Evolutionary conservation across 2,329 filamentous ascomycete species (phyloP).

Genomic region (Grosmannia serpens): DNA sequence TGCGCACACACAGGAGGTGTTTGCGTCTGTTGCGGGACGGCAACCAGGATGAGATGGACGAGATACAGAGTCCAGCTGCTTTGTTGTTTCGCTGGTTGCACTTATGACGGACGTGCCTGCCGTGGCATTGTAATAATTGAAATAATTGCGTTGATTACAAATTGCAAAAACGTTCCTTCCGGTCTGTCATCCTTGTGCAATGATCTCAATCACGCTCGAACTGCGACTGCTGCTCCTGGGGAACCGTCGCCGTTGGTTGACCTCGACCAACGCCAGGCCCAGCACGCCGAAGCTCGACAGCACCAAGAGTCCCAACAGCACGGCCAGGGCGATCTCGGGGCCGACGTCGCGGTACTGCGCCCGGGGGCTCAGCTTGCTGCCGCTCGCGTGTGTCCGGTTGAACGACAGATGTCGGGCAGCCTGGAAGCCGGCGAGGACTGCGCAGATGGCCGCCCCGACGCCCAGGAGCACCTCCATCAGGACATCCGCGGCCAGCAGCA

Average conservation of each 20-base stretch:
- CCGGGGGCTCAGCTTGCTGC: too few relatives aligned
- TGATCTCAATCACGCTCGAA: conserved; percentile 13
- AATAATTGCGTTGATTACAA: background rate
- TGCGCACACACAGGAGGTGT: conserved; percentile 3
- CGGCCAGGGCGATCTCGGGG: background rate
- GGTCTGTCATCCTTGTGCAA: background rate
- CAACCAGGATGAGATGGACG: background rate
- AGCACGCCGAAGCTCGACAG: conserved; percentile 6
- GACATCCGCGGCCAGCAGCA: conserved; percentile 1
- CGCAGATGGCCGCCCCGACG: conserved; percentile 8
- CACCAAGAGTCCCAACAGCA: conserved; percentile 4
- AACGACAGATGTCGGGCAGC: conserved; percentile 7
- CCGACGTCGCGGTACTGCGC: conserved; percentile 7
- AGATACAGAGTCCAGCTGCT: background rate
- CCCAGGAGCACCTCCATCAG: conserved; percentile 2
- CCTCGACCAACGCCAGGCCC: conserved; percentile 1
- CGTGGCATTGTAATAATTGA: too few relatives aligned
- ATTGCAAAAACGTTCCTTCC: background rate
- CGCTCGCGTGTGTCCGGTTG: conserved; percentile 1
- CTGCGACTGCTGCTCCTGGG: background rate
- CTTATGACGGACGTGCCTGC: background rate
- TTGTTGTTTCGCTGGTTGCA: too few relatives aligned
- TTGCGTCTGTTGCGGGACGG: background rate
- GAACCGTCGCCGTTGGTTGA: background rate
- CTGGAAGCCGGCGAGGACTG: conserved; percentile 11